Evolutionary conservation across 768 basidiomycete species (phyloP), one percentile per base, ranked within the genome.

Genomic region (Grammothele lineata): DNA sequence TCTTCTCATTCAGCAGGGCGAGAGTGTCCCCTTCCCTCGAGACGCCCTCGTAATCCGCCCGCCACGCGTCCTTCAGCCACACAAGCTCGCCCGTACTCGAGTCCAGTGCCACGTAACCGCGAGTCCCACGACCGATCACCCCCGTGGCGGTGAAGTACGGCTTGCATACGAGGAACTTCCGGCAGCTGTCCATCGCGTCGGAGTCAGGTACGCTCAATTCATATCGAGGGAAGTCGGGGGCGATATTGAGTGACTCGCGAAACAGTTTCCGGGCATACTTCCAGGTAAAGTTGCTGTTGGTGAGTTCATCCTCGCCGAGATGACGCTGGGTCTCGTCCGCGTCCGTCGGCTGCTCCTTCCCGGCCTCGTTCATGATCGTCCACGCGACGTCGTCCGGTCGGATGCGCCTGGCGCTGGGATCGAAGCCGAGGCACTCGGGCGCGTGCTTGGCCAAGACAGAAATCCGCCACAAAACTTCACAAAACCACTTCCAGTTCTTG

Each of bases 21-120:
- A 49, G 27, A 26, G 23, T 10, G 39, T 26, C 32, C 12, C 50
- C 50, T 27, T 51, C 50, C n/a, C 14, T 25, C 12, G 34, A 34
- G 4, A 47, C 11, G 8, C 18, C 5, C 11, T 36, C 24, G 34
- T 50, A 45, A 37, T 30, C 14, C 12, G 27, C 33, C 3, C 50
- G 44, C 50, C 50, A 51, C 1, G 40, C 25, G 18, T 51, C 50
- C 40, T 51, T 51, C 27, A 51, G 35, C 32, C 32, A 51, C 1
- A 37, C 40, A 24, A 51, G 47, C 7, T 14, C 4, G 15, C 34
- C 10, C 11, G 45, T 25, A 3, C 14, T 3, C 17, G 9, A 6
- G 30, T 51, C 50, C 6, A 36, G 9, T 3, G 44, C 50, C 10
- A 51, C 25, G 23, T 46, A 51, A 3, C 44, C 50, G 7, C 44